These are phyloP conservation scores for Pestalotiopsis fici DNA, from an alignment of 2,329 filamentous ascomycete species.

Conservation along the genomic window DNA sequence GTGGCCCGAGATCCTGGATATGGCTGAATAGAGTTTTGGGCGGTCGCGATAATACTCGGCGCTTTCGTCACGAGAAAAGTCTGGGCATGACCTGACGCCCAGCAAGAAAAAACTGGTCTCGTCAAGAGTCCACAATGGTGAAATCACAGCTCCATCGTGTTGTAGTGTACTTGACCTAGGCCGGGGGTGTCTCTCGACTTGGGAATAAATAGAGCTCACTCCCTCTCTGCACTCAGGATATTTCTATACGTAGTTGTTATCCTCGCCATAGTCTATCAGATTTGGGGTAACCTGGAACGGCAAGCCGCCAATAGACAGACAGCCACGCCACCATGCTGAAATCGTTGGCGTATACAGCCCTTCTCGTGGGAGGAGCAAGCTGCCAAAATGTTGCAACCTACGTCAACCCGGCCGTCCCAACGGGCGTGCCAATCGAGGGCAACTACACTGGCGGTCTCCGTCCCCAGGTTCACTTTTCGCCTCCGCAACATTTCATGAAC, in stretches of 20 bases:
- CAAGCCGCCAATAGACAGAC: neutral
- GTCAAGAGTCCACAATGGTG: neutral
- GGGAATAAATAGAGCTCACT: neutral
- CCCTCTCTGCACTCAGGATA: neutral
- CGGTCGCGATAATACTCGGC: constrained; percentile 3
- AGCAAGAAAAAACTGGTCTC: neutral
- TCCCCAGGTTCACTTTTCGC: constrained; percentile 58
- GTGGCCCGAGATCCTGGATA: neutral
- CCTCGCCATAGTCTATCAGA: neutral
- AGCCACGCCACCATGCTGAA: neutral
- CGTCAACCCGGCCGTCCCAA: constrained; percentile 28
- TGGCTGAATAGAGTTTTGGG: neutral
- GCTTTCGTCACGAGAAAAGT: constrained; percentile 2
- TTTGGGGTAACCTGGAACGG: neutral
- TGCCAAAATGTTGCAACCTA: constrained; percentile 21
- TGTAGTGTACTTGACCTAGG: neutral
- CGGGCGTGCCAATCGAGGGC: constrained; percentile 22
- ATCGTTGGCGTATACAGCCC: neutral
- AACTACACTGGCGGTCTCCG: constrained; percentile 33
- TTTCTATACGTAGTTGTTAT: neutral
- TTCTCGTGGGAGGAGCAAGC: neutral
- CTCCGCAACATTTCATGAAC: constrained; percentile 56
- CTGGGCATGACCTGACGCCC: neutral
- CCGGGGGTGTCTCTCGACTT: neutral
- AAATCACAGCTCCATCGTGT: neutral